A percentile compares a stretch with the other conserved stretches of the same genome.
phyloP scores from a whole-genome alignment of 2,329 filamentous ascomycete species.

The Alternaria gansuensis region DNA sequence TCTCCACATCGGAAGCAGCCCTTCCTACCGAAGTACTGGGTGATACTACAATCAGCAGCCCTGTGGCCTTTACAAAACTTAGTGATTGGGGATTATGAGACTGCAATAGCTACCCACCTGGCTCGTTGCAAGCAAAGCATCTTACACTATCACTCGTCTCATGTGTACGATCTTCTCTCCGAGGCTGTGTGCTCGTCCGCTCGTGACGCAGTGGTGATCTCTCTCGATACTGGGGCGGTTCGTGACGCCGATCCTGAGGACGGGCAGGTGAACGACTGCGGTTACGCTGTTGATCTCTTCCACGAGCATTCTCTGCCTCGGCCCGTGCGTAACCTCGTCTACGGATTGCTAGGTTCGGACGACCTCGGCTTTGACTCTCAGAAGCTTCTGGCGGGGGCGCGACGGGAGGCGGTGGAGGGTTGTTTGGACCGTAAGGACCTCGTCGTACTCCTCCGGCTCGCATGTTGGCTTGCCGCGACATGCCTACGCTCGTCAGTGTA shows the following conservation, averaged over 20 bases:
- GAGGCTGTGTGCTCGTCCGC: background rate
- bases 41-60: background rate
- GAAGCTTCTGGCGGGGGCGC: background rate
- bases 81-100: background rate
- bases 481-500: background rate
- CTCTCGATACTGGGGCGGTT: background rate
- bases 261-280: slow-evolving; percentile 18
- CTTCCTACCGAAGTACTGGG: background rate
- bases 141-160: background rate
- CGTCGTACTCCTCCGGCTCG: background rate
- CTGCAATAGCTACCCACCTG: background rate
- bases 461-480: background rate
- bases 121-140: slow-evolving; percentile 1
- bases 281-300: background rate
- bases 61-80: background rate
- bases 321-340: background rate
- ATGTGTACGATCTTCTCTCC: background rate
- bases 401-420: slow-evolving; percentile 19
- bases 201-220: background rate
- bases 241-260: background rate
- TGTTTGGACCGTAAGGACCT: slow-evolving; percentile 15
- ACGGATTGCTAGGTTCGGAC: background rate
- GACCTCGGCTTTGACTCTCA: background rate
- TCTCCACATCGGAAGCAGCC: slow-evolving; percentile 3
- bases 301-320: background rate